phyloP scores from a whole-genome alignment of 2,329 filamentous ascomycete species.

The Pseudofabraea citricarpa region DNA sequence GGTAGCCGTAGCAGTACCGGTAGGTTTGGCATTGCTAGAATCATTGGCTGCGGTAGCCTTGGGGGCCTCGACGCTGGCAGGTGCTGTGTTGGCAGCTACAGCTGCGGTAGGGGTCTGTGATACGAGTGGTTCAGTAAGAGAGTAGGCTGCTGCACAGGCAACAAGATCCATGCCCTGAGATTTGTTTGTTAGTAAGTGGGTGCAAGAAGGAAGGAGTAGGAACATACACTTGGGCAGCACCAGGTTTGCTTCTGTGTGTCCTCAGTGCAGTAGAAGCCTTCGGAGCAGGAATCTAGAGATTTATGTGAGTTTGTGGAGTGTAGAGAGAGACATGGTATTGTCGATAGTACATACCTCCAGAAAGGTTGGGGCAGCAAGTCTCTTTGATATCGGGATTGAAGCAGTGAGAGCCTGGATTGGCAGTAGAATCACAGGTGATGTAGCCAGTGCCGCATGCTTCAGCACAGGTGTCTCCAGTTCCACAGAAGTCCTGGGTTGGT shows the following conservation, averaged over 20 bases:
- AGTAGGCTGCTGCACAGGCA: conserved; percentile 48
- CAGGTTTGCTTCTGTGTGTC: conserved; percentile 45
- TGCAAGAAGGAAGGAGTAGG: not conserved
- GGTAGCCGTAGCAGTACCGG: not conserved
- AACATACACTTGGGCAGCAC: conserved; percentile 51
- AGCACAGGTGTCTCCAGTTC: conserved; percentile 45
- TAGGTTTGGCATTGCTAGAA: no score
- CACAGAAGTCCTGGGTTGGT: conserved; percentile 44
- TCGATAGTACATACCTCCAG: conserved; percentile 56
- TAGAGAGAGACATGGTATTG: no score
- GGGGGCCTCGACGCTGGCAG: not conserved
- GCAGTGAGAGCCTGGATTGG: conserved; percentile 49
- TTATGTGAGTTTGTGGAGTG: conserved; percentile 5
- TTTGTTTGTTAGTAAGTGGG: conserved; percentile 2
- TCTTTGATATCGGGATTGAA: conserved; percentile 47
- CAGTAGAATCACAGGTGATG: conserved; percentile 41
- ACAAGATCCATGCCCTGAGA: conserved; percentile 39
- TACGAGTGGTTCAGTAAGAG: conserved; percentile 31
- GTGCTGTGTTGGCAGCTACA: not conserved
- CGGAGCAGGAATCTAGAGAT: conserved; percentile 50
- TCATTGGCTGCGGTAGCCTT: no score
- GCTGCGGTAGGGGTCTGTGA: not conserved
- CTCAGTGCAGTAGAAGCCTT: conserved; percentile 58
- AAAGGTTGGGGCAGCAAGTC: conserved; percentile 51
- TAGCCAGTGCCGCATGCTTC: conserved; percentile 50